Evolutionary conservation across 768 basidiomycete genomes (phyloP), one percentile per base, ranked within the genome.

Genomic region (Boletus rex-veris): DNA sequence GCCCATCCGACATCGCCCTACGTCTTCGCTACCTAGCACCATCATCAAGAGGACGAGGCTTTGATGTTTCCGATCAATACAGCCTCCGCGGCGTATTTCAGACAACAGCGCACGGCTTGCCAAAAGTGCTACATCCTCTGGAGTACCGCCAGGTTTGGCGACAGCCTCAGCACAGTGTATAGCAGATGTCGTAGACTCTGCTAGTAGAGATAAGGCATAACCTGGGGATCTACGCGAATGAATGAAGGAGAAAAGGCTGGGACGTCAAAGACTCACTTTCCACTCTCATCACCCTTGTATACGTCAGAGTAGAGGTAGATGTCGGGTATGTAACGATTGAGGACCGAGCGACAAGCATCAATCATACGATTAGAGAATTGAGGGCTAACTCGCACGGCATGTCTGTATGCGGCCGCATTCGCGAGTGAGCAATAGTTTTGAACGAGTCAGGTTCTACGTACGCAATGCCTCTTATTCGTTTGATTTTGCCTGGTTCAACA

Each of bases 321-420:
- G 68, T 99, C 97, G 36, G 97, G 96, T 54, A 98, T 97, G 69
- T 90, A 97, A 5, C 94, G 88, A 69, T 98, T 98, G 41, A 99
- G 77, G 21, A 99, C 79, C 3, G 92, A 94, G 37, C 97, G 85
- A 16, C 92, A 85, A 8, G 95, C 83, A 63, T 98, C 96, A 46
- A 99, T 97, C 87, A 98, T 92, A 37, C 97, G 83, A 70, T 97
- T 97, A 3, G 95, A 97, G 68, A 99, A 92, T 66, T 98, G 95
- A 21, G 97, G 97, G 59, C 86, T 96, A 9, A 98, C 93, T 38
- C 97, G 88, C 26, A 98, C 96, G 3, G 94, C 92, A 72, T 98
- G 95, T 7, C 94, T 97, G 63, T 48, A 35, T 40, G 11, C n/a
- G 28, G 24, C 35, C 40, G 31, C 9, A 15, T 41, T 44, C 44